These are phyloP conservation scores for Phytophthora nicotianae DNA, from an alignment of 352 stramenopile genomes.

Conservation along the genomic window DNA sequence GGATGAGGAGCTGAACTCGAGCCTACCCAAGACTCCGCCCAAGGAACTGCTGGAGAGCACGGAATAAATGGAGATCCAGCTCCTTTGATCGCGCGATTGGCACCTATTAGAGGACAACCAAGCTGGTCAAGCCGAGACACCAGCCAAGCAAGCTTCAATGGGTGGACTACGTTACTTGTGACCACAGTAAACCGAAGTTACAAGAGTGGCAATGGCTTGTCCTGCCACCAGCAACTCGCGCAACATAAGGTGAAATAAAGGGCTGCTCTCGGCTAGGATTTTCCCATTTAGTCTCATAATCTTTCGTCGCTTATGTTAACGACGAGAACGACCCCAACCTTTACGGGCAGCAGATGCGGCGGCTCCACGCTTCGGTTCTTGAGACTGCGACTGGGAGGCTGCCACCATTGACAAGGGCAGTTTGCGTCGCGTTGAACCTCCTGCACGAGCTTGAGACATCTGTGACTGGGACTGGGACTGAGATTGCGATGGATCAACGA, in stretches of 20 bases:
- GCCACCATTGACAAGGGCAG: conserved; percentile 74
- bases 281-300: conserved; percentile 13
- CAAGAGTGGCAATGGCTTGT: conserved; percentile 2
- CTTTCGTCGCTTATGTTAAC: conserved; percentile 31
- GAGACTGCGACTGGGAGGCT: conserved; percentile 55
- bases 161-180: not conserved
- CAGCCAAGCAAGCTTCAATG: conserved; percentile 3
- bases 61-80: conserved; percentile 16
- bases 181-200: not conserved
- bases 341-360: conserved; percentile 49
- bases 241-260: conserved; percentile 29
- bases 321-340: conserved; percentile 69
- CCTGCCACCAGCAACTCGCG: not conserved
- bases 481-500: conserved; percentile 34
- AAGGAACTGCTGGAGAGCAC: conserved; percentile 54
- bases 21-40: conserved; percentile 75
- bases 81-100: conserved; percentile 1
- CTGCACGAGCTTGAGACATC: conserved; percentile 27
- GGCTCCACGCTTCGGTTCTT: conserved; percentile 24
- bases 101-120: conserved; percentile 15
- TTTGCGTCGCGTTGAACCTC: conserved; percentile 55
- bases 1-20: conserved; percentile 77
- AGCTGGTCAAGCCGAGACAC: not conserved
- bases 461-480: conserved; percentile 60
- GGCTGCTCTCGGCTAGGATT: conserved; percentile 10